Conservation (phyloP, 495 filamentous ascomycete genomes). For the Neurospora sp. region DNA sequence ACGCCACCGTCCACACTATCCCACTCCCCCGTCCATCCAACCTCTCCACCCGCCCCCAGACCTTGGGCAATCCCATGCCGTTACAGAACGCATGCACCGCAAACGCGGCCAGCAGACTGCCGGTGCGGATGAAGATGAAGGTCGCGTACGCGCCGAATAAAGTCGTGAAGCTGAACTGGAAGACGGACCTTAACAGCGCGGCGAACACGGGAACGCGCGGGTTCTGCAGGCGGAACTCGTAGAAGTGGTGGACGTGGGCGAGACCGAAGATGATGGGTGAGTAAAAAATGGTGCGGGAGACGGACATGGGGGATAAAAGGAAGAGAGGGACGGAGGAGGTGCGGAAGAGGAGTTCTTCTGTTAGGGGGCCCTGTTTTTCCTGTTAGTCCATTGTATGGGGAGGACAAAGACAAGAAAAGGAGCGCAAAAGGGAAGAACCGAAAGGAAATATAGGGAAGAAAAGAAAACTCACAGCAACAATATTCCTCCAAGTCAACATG, state of each 20-base stretch:
- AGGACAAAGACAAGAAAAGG: neutral
- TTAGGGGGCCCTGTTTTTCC: constrained; percentile 60
- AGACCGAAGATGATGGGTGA: constrained; percentile 90
- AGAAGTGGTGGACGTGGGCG: constrained; percentile 90
- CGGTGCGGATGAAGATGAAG: constrained; percentile 83
- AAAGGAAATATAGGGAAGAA: no score
- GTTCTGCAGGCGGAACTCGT: constrained; percentile 80
- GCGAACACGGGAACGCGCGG: constrained; percentile 52
- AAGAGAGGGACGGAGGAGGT: constrained; percentile 73
- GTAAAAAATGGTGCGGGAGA: constrained; percentile 57
- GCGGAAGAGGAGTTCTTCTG: constrained; percentile 90
- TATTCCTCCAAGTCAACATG: constrained; percentile 49
- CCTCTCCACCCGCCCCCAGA: constrained; percentile 67
- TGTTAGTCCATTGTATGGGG: neutral
- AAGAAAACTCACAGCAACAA: constrained; percentile 33
- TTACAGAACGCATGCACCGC: constrained; percentile 86
- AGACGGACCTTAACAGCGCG: constrained; percentile 56
- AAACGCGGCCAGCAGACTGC: constrained; percentile 62
- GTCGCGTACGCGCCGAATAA: constrained; percentile 87
- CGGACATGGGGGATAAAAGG: constrained; percentile 53
- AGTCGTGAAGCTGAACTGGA: constrained; percentile 89
- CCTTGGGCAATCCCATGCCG: constrained; percentile 73
- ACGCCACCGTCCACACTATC: constrained; percentile 60
- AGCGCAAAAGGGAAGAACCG: no score
- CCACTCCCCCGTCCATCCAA: constrained; percentile 6